phyloP scores from a whole-genome alignment of 345 rosid genomes.

The Lumnitzera littorea region DNA sequence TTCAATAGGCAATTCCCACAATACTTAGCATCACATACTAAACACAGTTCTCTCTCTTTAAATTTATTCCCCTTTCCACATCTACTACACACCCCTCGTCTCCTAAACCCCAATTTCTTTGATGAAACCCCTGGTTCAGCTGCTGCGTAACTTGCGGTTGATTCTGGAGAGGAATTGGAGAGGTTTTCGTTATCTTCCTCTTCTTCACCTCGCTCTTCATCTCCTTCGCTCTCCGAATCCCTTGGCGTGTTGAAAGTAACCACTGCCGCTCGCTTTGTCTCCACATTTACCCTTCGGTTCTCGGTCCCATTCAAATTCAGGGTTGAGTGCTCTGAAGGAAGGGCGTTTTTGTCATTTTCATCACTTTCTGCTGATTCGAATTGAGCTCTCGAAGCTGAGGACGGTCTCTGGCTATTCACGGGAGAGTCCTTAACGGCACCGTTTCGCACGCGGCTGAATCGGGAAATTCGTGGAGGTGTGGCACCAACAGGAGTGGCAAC shows the following conservation, averaged over 20 bases:
- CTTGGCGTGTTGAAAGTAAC: constrained; percentile 32
- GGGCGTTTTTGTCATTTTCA: constrained; percentile 7
- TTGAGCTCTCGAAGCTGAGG: constrained; percentile 10
- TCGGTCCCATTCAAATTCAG: constrained; percentile 6
- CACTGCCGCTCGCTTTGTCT: constrained; percentile 11
- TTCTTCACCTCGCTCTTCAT: constrained; percentile 11
- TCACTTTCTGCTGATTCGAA: constrained; percentile 3
- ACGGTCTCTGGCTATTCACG: constrained; percentile 11
- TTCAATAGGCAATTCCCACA: constrained; percentile 53
- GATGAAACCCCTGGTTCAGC: neutral
- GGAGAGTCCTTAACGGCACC: constrained; percentile 9
- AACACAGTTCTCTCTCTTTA: constrained; percentile 42
- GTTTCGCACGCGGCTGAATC: constrained; percentile 16
- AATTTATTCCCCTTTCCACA: constrained; percentile 39
- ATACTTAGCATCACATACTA: constrained; percentile 52
- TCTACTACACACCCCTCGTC: constrained; percentile 35
- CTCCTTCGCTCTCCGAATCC: constrained; percentile 23
- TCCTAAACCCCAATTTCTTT: constrained; percentile 3
- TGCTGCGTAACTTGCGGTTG: constrained; percentile 6
- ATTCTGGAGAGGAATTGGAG: constrained; percentile 14
- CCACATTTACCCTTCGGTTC: constrained; percentile 7
- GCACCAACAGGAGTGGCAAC: constrained; percentile 20
- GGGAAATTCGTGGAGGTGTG: constrained; percentile 11
- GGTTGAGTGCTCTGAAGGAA: constrained; percentile 5
- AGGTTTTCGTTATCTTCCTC: constrained; percentile 8